A percentile compares a stretch with the other conserved stretches of the same genome.
Conservation (phyloP, 2,329 filamentous ascomycete species). For the Fusarium succisae region DNA sequence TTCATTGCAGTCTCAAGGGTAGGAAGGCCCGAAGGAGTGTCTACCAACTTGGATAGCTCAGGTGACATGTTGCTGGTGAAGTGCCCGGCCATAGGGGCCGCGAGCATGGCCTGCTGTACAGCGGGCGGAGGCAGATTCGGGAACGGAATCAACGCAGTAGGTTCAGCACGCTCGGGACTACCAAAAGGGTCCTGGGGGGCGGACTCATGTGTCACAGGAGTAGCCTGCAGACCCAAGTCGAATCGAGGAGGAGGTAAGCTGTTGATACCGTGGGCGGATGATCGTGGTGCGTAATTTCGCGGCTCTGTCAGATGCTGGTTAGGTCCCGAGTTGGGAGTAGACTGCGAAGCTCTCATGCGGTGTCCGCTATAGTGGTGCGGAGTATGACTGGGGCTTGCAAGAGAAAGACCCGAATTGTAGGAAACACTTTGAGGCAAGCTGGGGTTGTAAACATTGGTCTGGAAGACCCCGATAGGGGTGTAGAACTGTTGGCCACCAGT, state of each 20-base stretch:
- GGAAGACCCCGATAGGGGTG: slow-evolving; percentile 8
- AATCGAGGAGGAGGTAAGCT: slow-evolving; percentile 52
- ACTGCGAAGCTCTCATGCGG: not conserved
- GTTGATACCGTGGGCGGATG: slow-evolving; percentile 37
- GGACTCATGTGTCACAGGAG: not conserved
- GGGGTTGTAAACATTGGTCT: slow-evolving; percentile 3
- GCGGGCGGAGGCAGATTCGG: slow-evolving; percentile 8
- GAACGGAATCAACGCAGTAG: slow-evolving; percentile 11
- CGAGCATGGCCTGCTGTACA: slow-evolving; percentile 28
- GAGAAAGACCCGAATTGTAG: slow-evolving; percentile 12
- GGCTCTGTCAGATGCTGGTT: slow-evolving; percentile 50
- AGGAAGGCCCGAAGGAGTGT: slow-evolving; percentile 48
- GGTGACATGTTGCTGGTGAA: slow-evolving; percentile 47
- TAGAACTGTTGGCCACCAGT: slow-evolving; percentile 18
- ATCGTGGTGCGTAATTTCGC: slow-evolving; percentile 53
- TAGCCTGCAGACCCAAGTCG: slow-evolving; percentile 36
- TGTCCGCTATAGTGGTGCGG: slow-evolving; percentile 18
- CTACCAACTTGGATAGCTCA: slow-evolving; percentile 51
- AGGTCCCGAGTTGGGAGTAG: slow-evolving; percentile 16
- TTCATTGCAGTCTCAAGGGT: slow-evolving; percentile 48
- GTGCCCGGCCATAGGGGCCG: slow-evolving; percentile 1
- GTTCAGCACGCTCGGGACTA: slow-evolving; percentile 1
- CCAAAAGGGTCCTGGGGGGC: slow-evolving; percentile 32
- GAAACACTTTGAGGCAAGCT: slow-evolving; percentile 29
- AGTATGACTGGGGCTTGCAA: slow-evolving; percentile 30